A percentile compares a stretch with the other conserved stretches of the same genome.
Conservation (phyloP, 1,139 yeast genomes). For the Scheffersomyces illinoinensis region DNA sequence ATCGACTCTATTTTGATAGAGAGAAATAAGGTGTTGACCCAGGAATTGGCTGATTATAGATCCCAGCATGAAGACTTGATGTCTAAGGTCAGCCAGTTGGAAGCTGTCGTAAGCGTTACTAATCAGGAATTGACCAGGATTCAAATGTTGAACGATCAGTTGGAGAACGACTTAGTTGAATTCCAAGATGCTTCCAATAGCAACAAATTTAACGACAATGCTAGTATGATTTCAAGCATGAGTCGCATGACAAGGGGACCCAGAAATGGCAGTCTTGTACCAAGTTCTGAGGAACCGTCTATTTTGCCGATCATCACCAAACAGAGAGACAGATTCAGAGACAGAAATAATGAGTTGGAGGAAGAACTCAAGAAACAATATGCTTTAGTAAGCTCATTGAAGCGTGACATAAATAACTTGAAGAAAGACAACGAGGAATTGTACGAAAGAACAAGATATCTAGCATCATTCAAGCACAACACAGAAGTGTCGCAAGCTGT, state of each 20-base stretch:
- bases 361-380: constrained; percentile 69
- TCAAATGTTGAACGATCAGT: constrained; percentile 50
- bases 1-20: constrained; percentile 54
- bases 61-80: constrained; percentile 47
- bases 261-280: constrained; percentile 35
- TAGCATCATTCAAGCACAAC: constrained; percentile 51
- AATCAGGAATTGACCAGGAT: constrained; percentile 35
- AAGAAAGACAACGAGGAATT: constrained; percentile 76
- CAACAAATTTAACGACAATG: constrained; percentile 56
- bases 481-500: constrained; percentile 13
- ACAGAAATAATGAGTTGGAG: constrained; percentile 78
- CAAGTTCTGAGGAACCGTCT: constrained; percentile 38
- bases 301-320: constrained; percentile 88
- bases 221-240: constrained; percentile 67
- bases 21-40: constrained; percentile 60
- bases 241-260: constrained; percentile 44
- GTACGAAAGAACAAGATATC: constrained; percentile 77
- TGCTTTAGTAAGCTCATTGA: constrained; percentile 56
- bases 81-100: constrained; percentile 40
- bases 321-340: constrained; percentile 90
- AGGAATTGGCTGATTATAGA: constrained; percentile 59
- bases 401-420: constrained; percentile 61
- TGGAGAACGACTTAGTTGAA: constrained; percentile 69
- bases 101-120: constrained; percentile 36
- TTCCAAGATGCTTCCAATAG: constrained; percentile 46